Conservation (phyloP, 1,139 yeast species). For the Saccharomyces hybrid region DNA sequence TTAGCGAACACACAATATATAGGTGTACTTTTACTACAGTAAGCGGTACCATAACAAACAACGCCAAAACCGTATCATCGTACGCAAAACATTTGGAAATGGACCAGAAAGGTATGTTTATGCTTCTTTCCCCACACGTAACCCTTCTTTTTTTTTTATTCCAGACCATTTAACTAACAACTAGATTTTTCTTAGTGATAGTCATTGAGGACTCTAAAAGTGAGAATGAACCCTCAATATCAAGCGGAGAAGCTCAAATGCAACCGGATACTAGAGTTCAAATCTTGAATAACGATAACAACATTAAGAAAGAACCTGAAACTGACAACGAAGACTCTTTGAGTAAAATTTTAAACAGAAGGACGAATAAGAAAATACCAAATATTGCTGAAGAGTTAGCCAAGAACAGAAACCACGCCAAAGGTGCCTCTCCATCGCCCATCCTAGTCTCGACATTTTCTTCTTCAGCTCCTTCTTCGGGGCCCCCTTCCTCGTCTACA, state of each 20-base stretch:
- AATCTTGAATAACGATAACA: not conserved
- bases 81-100: too few relatives aligned
- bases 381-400: constrained; percentile 31
- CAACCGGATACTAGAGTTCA: not conserved
- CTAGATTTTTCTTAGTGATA: not conserved
- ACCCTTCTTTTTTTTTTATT: not conserved
- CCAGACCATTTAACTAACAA: not conserved
- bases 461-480: not conserved
- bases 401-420: constrained; percentile 24
- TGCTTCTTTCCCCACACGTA: not conserved
- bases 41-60: too few relatives aligned
- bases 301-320: not conserved
- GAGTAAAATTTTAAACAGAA: not conserved
- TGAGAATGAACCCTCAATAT: not conserved
- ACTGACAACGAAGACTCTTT: not conserved
- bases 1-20: too few relatives aligned
- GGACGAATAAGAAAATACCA: constrained; percentile 13
- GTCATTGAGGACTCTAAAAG: constrained; percentile 3
- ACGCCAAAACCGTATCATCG: too few relatives aligned
- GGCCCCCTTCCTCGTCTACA: not conserved
- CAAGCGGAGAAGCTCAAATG: not conserved
- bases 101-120: constrained; percentile 3
- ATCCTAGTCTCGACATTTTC: constrained; percentile 7
- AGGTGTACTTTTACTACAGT: too few relatives aligned
- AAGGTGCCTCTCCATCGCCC: constrained; percentile 17